These are phyloP conservation scores for Curvularia lunata DNA, from an alignment of 2,329 filamentous ascomycete genomes.

Conservation along the genomic window DNA sequence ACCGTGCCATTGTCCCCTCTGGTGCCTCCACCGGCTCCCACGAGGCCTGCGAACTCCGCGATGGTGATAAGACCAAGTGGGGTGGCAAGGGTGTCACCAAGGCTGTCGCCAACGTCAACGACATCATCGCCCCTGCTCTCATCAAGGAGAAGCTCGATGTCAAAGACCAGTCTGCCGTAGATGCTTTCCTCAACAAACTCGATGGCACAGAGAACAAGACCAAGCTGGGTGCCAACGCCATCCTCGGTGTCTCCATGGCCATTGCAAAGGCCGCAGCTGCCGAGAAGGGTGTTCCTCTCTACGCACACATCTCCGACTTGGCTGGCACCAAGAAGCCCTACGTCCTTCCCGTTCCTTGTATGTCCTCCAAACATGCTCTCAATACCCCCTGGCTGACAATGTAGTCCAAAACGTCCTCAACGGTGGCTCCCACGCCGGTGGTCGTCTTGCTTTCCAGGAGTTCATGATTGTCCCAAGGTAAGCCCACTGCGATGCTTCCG, in stretches of 20 bases:
- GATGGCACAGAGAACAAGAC: slow-evolving; percentile 67
- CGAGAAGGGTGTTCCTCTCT: slow-evolving; percentile 62
- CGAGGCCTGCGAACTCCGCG: slow-evolving; percentile 61
- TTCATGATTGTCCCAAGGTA: slow-evolving; percentile 62
- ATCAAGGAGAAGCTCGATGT: slow-evolving; percentile 62
- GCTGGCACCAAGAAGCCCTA: slow-evolving; percentile 61
- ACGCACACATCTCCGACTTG: slow-evolving; percentile 63
- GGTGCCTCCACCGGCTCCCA: slow-evolving; percentile 80
- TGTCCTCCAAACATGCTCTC: neutral
- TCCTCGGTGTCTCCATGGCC: slow-evolving; percentile 66
- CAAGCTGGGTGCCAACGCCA: slow-evolving; percentile 65
- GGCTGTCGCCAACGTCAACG: slow-evolving; percentile 63
- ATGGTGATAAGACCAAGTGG: slow-evolving; percentile 61
- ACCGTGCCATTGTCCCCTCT: slow-evolving; percentile 96
- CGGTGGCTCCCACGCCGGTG: slow-evolving; percentile 91
- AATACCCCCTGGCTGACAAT: slow-evolving; percentile 9
- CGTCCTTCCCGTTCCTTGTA: slow-evolving; percentile 62
- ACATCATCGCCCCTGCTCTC: slow-evolving; percentile 61
- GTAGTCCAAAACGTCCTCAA: slow-evolving; percentile 61
- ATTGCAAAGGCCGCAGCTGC: slow-evolving; percentile 64
- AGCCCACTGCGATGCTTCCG: slow-evolving; percentile 22
- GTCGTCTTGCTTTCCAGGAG: slow-evolving; percentile 72
- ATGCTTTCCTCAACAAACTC: slow-evolving; percentile 59
- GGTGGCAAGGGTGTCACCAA: slow-evolving; percentile 63
- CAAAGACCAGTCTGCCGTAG: slow-evolving; percentile 62